A percentile compares a stretch with the other conserved stretches of the same genome.
Evolutionary conservation across 2,329 filamentous ascomycete genomes (phyloP).

Genomic region (Fusarium siculi): DNA sequence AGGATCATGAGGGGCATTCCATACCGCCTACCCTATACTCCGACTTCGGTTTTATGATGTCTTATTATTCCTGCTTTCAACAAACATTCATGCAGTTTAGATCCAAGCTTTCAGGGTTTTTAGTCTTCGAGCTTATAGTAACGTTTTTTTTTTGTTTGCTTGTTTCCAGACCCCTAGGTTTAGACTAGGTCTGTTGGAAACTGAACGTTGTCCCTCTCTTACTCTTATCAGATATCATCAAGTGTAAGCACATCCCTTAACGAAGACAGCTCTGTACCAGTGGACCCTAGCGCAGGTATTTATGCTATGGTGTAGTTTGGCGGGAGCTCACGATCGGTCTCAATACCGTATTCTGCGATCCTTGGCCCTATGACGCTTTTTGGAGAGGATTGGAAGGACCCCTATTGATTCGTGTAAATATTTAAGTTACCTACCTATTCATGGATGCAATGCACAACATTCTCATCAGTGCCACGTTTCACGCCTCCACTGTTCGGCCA

Average conservation of each 20-base stretch:
- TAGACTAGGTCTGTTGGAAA: too few species aligned
- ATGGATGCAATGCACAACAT: neutral
- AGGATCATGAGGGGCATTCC: slow-evolving; percentile 27
- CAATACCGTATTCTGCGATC: neutral
- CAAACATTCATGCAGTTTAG: neutral
- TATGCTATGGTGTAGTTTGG: neutral
- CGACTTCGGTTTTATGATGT: too few species aligned
- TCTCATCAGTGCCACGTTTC: neutral
- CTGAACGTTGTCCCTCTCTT: too few species aligned
- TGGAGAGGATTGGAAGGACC: neutral
- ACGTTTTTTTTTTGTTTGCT: neutral
- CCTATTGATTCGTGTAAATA: neutral
- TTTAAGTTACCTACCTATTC: neutral
- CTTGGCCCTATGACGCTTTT: neutral
- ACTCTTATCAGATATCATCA: neutral
- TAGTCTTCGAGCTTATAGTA: neutral
- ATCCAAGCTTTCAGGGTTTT: neutral
- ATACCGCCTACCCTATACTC: slow-evolving; percentile 17
- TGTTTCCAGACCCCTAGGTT: neutral
- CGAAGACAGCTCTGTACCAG: neutral
- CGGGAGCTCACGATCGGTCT: too few species aligned
- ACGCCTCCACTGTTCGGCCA: neutral
- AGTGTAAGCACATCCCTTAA: neutral
- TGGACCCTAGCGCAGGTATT: neutral
- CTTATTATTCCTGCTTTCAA: neutral